phyloP scores from a whole-genome alignment of 352 stramenopile species.

The Phytophthora cryptogea region DNA sequence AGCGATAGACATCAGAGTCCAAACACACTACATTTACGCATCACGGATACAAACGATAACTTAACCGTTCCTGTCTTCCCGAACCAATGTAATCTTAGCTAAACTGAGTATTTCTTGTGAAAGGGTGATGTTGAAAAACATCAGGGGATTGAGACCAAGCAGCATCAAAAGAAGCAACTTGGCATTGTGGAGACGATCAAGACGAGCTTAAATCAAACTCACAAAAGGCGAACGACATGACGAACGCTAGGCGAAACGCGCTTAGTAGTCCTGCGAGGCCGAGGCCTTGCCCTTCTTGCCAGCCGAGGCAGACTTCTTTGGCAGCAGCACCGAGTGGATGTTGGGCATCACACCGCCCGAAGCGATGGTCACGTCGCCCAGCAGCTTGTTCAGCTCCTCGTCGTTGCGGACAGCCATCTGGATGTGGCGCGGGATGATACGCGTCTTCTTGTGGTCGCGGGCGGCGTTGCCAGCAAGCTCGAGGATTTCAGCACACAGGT shows the following conservation, averaged over 20 bases:
- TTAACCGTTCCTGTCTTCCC: background rate
- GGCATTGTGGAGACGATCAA: slow-evolving; percentile 61
- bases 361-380: slow-evolving; percentile 95
- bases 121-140: slow-evolving; percentile 52
- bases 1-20: no score
- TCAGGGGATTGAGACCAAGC: slow-evolving; percentile 31
- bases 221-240: slow-evolving; percentile 89
- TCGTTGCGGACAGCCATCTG: slow-evolving; percentile 94
- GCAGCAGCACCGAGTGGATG: slow-evolving; percentile 93
- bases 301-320: slow-evolving; percentile 78
- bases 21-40: no score
- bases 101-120: slow-evolving; percentile 28
- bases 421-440: slow-evolving; percentile 96
- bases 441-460: slow-evolving; percentile 96
- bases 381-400: slow-evolving; percentile 96
- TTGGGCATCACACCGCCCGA: slow-evolving; percentile 96
- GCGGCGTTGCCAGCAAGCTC: slow-evolving; percentile 95
- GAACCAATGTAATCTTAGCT: background rate
- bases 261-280: slow-evolving; percentile 65
- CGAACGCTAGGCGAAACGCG: slow-evolving; percentile 87
- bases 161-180: slow-evolving; percentile 14
- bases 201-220: slow-evolving; percentile 49
- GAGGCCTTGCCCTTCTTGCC: slow-evolving; percentile 60
- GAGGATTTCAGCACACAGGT: slow-evolving; percentile 94
- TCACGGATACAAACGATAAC: no score